These are phyloP conservation scores for Saccharomycodes ludwigii DNA, from an alignment of 805 yeast genomes.

Conservation along the genomic window DNA sequence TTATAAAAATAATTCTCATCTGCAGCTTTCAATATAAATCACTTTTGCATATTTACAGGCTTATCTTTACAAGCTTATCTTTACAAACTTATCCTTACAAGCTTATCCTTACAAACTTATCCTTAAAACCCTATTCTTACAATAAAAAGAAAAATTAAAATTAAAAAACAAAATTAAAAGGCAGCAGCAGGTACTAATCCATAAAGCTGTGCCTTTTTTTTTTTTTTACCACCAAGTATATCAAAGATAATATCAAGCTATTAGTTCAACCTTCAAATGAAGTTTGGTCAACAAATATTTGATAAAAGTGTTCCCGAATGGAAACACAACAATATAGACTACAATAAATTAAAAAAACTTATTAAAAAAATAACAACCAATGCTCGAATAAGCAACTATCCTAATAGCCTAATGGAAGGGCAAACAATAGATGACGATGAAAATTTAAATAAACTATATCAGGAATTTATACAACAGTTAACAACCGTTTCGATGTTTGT, in stretches of 20 bases:
- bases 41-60: no score
- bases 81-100: no score
- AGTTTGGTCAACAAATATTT: slow-evolving; percentile 68
- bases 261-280: slow-evolving; percentile 55
- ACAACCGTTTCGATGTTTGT: slow-evolving; percentile 16
- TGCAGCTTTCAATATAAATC: no score
- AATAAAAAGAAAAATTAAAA: no score
- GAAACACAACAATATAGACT: slow-evolving; percentile 73
- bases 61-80: no score
- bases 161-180: no score
- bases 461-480: slow-evolving; percentile 15
- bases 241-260: neutral
- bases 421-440: slow-evolving; percentile 3
- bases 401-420: slow-evolving; percentile 1
- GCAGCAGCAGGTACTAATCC: no score
- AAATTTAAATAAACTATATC: slow-evolving; percentile 7
- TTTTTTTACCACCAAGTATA: neutral
- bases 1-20: no score
- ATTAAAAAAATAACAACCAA: slow-evolving; percentile 52
- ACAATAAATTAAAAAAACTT: slow-evolving; percentile 58
- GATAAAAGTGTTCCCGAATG: slow-evolving; percentile 79
- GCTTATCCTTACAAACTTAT: no score
- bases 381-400: slow-evolving; percentile 4
- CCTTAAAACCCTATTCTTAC: no score
- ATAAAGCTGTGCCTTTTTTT: neutral